A percentile compares a stretch with the other conserved stretches of the same genome.
Conservation (phyloP, 805 yeast genomes). For the Ascoidea asiatica region DNA sequence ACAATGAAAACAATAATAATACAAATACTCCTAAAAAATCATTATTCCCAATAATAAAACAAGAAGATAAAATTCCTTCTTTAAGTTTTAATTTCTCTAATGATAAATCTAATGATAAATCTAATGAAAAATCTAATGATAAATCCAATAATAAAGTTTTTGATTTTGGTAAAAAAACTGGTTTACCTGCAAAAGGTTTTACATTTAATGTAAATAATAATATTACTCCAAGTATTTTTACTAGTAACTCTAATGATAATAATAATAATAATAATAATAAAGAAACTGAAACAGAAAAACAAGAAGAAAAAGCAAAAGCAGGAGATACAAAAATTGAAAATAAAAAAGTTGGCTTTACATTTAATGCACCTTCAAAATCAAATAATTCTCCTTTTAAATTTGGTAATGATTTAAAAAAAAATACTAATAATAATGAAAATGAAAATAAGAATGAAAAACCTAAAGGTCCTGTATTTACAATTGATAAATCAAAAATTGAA, state of each 20-base stretch:
- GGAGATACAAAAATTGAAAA: neutral
- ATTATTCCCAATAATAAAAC: neutral
- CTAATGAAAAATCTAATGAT: no score
- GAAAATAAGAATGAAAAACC: constrained; percentile 2
- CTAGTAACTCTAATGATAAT: neutral
- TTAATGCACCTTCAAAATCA: neutral
- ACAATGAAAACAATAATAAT: neutral
- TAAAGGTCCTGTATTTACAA: constrained; percentile 7
- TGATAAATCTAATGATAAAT: neutral
- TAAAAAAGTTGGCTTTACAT: neutral
- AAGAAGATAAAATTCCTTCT: neutral
- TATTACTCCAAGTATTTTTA: no score
- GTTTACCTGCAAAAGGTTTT: neutral
- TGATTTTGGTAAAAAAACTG: neutral
- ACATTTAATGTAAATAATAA: neutral
- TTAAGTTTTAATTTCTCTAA: neutral
- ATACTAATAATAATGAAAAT: constrained; percentile 1
- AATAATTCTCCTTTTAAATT: neutral
- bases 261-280: no score
- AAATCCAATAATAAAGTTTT: neutral
- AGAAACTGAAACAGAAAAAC: neutral
- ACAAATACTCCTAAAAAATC: no score
- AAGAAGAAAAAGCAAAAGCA: neutral
- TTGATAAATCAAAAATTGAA: neutral
- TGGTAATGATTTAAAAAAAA: neutral